Conservation (phyloP, 2,329 filamentous ascomycete species). For the Colletotrichum sp. region DNA sequence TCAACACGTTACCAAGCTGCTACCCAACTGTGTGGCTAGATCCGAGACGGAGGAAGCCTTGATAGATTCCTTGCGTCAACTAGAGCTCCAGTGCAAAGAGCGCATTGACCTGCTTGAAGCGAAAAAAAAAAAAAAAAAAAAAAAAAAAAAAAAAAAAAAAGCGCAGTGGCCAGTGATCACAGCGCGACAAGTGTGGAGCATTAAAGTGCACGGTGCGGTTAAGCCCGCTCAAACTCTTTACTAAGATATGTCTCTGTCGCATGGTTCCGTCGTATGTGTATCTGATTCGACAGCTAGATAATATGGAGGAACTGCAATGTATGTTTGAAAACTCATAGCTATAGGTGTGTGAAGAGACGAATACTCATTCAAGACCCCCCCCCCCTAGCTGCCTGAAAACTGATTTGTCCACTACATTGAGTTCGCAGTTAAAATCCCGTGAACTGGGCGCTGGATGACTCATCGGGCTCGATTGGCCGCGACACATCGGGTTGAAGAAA, state of each 20-base stretch:
- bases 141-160: no score
- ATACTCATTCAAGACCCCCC: neutral
- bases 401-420: neutral
- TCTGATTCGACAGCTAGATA: neutral
- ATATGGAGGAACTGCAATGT: neutral
- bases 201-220: neutral
- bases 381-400: neutral
- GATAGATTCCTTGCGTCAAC: constrained; percentile 78
- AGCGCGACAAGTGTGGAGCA: neutral
- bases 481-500: neutral
- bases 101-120: constrained; percentile 87
- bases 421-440: neutral
- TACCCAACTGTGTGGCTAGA: constrained; percentile 71
- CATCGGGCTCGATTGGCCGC: neutral
- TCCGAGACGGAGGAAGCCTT: constrained; percentile 85
- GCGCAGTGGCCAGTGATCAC: no score
- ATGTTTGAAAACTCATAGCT: neutral
- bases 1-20: constrained; percentile 78
- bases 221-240: neutral
- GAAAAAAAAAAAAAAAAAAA: no score
- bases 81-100: constrained; percentile 93
- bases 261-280: neutral
- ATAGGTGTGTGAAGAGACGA: neutral
- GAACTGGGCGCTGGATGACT: neutral
- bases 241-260: neutral